phyloP scores from a whole-genome alignment of 2,329 filamentous ascomycete genomes.

The Colletotrichum lupini region DNA sequence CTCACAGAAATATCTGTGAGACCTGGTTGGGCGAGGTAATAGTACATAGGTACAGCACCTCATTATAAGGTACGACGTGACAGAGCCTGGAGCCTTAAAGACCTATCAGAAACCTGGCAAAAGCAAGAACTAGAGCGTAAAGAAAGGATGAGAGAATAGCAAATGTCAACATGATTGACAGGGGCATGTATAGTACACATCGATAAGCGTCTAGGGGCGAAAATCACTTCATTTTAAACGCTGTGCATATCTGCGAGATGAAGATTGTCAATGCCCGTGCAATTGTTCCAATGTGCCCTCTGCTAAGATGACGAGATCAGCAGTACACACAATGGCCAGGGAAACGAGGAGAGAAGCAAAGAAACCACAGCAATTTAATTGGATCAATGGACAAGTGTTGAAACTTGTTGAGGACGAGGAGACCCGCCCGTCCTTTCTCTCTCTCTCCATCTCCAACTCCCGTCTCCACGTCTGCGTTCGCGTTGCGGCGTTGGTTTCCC shows the following conservation, averaged over 20 bases:
- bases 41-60: too few relatives aligned
- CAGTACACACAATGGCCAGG: not conserved
- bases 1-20: not conserved
- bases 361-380: conserved; percentile 21
- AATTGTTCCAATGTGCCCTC: not conserved
- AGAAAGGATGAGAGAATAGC: not conserved
- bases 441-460: conserved; percentile 4
- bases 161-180: conserved; percentile 17
- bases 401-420: conserved; percentile 31
- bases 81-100: not conserved
- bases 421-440: conserved; percentile 8
- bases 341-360: not conserved
- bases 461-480: not conserved
- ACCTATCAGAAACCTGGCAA: not conserved
- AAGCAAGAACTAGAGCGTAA: not conserved
- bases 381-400: conserved; percentile 21
- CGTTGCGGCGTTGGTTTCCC: not conserved
- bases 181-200: conserved; percentile 19
- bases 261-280: conserved; percentile 19
- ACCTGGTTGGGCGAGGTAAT: not conserved
- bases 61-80: too few relatives aligned
- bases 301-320: not conserved
- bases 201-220: conserved; percentile 27
- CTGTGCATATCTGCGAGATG: conserved; percentile 1
- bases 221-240: conserved; percentile 33